Percentiles rank a stretch among this genome's conserved stretches.
These are phyloP conservation scores for Primulina tabacum DNA, from an alignment of 257 asterid species.

Conservation along the genomic window DNA sequence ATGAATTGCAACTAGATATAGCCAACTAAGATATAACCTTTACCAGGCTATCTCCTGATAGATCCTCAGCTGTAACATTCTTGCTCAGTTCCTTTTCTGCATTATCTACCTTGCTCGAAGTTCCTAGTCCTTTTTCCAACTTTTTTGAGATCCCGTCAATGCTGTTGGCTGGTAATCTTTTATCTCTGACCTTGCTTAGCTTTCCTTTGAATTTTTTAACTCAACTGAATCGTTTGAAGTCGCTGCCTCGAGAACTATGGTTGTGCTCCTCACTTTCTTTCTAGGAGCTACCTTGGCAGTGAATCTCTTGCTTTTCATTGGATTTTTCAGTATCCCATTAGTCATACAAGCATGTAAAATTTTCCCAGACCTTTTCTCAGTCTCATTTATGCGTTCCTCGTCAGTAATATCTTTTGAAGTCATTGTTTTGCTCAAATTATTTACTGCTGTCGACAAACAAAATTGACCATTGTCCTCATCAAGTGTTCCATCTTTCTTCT, in stretches of 20 bases:
- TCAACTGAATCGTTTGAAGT: background rate
- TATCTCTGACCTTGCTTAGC: background rate
- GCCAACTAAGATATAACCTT: slow-evolving; percentile 12
- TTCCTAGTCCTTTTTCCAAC: slow-evolving; percentile 9
- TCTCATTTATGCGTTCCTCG: slow-evolving; percentile 6
- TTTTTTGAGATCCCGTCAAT: slow-evolving; percentile 8
- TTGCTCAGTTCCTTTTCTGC: slow-evolving; percentile 9
- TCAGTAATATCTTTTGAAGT: background rate
- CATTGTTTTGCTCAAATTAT: background rate
- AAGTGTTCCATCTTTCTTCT: background rate
- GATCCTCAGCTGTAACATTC: slow-evolving; percentile 16
- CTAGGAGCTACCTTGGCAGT: background rate
- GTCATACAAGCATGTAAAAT: background rate
- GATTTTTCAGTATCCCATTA: background rate
- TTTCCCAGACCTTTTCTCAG: background rate
- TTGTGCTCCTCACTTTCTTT: slow-evolving; percentile 1
- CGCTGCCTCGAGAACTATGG: slow-evolving; percentile 1
- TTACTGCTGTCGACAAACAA: background rate
- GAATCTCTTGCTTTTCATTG: slow-evolving; percentile 6
- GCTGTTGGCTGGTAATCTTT: slow-evolving; percentile 2
- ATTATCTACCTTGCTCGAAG: background rate
- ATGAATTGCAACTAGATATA: background rate
- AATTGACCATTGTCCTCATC: background rate
- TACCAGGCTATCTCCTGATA: slow-evolving; percentile 8
- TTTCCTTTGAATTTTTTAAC: background rate